A percentile compares a stretch with the other conserved stretches of the same genome.
Conservation (phyloP, 2,329 filamentous ascomycete species). For the Westerdykella aurantiaca region DNA sequence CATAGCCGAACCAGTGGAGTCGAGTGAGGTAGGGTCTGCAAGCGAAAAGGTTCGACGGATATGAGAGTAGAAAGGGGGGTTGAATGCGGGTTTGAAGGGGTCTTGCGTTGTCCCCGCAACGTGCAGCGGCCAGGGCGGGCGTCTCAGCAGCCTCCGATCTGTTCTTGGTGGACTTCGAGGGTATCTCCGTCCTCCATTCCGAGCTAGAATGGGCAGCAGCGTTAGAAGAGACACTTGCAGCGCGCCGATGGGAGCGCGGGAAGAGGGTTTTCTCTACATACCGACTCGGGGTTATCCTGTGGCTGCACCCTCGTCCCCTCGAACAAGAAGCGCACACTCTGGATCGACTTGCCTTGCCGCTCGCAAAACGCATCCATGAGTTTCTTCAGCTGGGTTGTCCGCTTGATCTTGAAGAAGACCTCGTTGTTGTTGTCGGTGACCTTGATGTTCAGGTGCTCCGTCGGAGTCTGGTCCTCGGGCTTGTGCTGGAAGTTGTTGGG, state of each 20-base stretch:
- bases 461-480: constrained; percentile 43
- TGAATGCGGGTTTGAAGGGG: constrained; percentile 1
- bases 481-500: constrained; percentile 38
- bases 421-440: constrained; percentile 99
- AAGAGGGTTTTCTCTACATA: constrained; percentile 49
- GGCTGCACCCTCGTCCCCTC: constrained; percentile 90
- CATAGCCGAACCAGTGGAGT: too few relatives aligned
- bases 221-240: constrained; percentile 10
- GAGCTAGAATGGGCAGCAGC: constrained; percentile 52
- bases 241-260: neutral
- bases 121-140: too few relatives aligned
- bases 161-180: constrained; percentile 95
- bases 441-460: constrained; percentile 96
- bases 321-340: constrained; percentile 87
- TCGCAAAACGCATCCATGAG: constrained; percentile 98
- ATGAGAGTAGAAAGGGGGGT: constrained; percentile 2
- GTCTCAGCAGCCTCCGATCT: constrained; percentile 61
- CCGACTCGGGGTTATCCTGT: constrained; percentile 82
- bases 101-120: neutral
- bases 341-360: constrained; percentile 79
- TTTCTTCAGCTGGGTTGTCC: constrained; percentile 91
- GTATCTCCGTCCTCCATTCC: constrained; percentile 97
- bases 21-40: too few relatives aligned
- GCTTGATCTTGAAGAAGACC: constrained; percentile 99
- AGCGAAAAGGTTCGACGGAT: too few relatives aligned